Evolutionary conservation across 2,329 filamentous ascomycete species (phyloP), one percentile per base, ranked within the genome.

Genomic region (Colletotrichum truncatum): DNA sequence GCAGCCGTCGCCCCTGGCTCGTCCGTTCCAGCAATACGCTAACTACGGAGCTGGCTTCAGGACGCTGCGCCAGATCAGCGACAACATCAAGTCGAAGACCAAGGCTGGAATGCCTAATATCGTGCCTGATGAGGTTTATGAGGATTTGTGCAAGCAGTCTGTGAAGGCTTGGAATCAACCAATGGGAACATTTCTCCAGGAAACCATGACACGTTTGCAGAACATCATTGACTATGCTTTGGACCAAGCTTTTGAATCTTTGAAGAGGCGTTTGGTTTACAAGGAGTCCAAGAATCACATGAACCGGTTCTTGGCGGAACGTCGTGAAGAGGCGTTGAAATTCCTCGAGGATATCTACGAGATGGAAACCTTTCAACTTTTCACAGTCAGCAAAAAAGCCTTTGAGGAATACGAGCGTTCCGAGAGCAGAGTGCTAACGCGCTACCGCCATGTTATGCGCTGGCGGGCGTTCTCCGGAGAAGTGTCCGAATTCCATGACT

Each of bases 111-210:
- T 89, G 69, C 88, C 87, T 0, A 84, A 85, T 6, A 81, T 88
- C 0, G 84, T 88, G 0, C 85, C 89, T 0, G 83, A 86, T 0
- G 85, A 87, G 36, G 88, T 91, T 0, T 87, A 89, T 21, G 84
- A 89, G 26, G 80, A 81, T 0, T 79, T 92, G 14, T 88, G 86
- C 46, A 78, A 82, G 14, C 77, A 85, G n/a, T 84, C 85, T 0
- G 84, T 92, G 2, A 72, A 74, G 7, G 84, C 86, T 1, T 93
- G 91, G 91, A 72, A 81, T 1, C 70, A 71, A 0, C 88, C 88
- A 0, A 80, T 89, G 48, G 72, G 81, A 0, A 78, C 71, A 0
- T 87, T 88, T 46, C 74, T 87, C 6, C 69, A 76, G 4, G 74
- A 80, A 5, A 84, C 85, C 0, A 82, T 87, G 59, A 69, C 73